A percentile compares a stretch with the other conserved stretches of the same genome.
phyloP scores from a whole-genome alignment of 371 early-diverging fungal species.

The Saksenaea oblongispora region DNA sequence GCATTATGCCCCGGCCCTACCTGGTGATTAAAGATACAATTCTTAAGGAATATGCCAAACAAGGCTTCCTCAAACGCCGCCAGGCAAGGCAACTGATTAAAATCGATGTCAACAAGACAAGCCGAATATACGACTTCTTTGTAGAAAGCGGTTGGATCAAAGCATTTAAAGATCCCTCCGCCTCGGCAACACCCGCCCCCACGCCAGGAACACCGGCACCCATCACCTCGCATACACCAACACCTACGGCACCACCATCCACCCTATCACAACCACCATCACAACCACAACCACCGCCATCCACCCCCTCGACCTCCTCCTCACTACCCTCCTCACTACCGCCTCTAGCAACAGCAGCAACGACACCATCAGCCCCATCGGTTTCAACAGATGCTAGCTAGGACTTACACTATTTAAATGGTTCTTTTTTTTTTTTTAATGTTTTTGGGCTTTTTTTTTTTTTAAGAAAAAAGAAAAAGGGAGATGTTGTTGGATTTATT shows the following conservation, averaged over 20 bases:
- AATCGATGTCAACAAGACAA: slow-evolving; percentile 88
- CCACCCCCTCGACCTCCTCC: neutral
- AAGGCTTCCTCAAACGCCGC: slow-evolving; percentile 72
- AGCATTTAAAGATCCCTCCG: slow-evolving; percentile 41
- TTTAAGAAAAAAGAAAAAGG: neutral
- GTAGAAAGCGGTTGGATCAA: slow-evolving; percentile 89
- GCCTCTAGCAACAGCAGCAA: neutral
- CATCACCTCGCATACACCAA: neutral
- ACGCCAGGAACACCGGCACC: neutral
- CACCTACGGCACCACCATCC: neutral
- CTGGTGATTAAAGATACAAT: slow-evolving; percentile 89
- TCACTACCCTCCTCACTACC: neutral
- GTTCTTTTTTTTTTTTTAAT: neutral
- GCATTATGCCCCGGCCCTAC: slow-evolving; percentile 86
- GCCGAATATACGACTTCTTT: slow-evolving; percentile 88
- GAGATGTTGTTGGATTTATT: slow-evolving; percentile 40
- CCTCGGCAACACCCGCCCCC: neutral
- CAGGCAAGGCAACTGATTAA: slow-evolving; percentile 81
- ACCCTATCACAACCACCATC: neutral
- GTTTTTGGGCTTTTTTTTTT: neutral
- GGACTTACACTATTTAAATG: neutral
- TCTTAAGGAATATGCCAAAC: slow-evolving; percentile 77
- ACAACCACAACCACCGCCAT: neutral
- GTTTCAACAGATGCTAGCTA: neutral
- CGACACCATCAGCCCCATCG: neutral